phyloP scores from a whole-genome alignment of 768 basidiomycete genomes.

The Mycena capillaripes region DNA sequence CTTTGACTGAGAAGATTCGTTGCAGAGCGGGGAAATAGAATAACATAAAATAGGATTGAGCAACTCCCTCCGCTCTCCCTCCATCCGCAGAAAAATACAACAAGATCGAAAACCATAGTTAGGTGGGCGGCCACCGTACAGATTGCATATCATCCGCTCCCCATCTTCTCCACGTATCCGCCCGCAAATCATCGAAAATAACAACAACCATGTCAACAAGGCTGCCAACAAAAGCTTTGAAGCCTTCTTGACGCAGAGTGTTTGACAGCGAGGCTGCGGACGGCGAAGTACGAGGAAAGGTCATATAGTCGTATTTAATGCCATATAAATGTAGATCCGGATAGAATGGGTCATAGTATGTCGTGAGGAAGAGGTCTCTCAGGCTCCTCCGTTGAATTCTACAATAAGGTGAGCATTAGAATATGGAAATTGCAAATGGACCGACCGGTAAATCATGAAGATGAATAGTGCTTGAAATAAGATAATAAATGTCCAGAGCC shows the following conservation, averaged over 20 bases:
- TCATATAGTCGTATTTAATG: slow-evolving; percentile 54
- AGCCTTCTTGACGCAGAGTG: slow-evolving; percentile 57
- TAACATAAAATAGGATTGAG: neutral
- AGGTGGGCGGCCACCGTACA: slow-evolving; percentile 56
- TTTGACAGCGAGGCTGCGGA: slow-evolving; percentile 55
- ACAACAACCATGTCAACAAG: slow-evolving; percentile 53
- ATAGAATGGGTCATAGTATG: slow-evolving; percentile 85
- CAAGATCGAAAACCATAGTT: slow-evolving; percentile 37
- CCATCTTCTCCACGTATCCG: slow-evolving; percentile 60
- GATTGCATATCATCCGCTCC: slow-evolving; percentile 49
- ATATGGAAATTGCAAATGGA: neutral
- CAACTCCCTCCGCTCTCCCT: neutral
- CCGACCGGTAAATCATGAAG: slow-evolving; percentile 32
- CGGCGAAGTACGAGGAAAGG: slow-evolving; percentile 51
- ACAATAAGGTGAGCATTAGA: slow-evolving; percentile 27
- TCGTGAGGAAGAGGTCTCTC: slow-evolving; percentile 74
- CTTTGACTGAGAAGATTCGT: no score
- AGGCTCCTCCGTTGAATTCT: slow-evolving; percentile 66
- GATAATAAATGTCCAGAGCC: slow-evolving; percentile 34
- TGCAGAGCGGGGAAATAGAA: neutral
- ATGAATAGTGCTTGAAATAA: slow-evolving; percentile 29
- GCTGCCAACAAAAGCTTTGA: slow-evolving; percentile 52
- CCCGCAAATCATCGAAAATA: slow-evolving; percentile 51
- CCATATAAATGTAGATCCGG: slow-evolving; percentile 75
- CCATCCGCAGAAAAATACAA: slow-evolving; percentile 30